phyloP scores from a whole-genome alignment of 176 grass and related monocot genomes.

The Musa schizocarpa region DNA sequence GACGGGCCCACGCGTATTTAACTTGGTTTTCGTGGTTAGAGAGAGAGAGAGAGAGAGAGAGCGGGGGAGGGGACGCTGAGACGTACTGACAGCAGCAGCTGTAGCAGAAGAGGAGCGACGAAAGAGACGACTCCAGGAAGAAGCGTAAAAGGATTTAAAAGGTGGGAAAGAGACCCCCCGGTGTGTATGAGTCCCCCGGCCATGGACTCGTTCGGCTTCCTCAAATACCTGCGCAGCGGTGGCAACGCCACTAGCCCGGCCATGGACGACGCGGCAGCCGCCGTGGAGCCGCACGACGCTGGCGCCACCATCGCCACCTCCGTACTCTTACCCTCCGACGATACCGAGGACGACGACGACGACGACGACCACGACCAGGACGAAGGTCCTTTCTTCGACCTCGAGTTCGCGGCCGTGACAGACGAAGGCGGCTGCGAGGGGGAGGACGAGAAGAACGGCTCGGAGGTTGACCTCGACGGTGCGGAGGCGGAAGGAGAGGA shows the following conservation, averaged over 20 bases:
- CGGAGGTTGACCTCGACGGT: slow-evolving; percentile 41
- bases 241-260: slow-evolving; percentile 12
- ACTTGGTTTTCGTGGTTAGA: not conserved
- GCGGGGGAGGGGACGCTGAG: too few species aligned
- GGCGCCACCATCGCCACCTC: slow-evolving; percentile 16
- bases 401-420: slow-evolving; percentile 75
- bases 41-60: not conserved
- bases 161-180: not conserved
- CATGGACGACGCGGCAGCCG: slow-evolving; percentile 24
- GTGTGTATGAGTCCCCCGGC: slow-evolving; percentile 8
- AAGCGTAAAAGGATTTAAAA: not conserved
- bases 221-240: slow-evolving; percentile 68
- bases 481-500: slow-evolving; percentile 22
- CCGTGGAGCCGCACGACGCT: not conserved
- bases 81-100: too few species aligned
- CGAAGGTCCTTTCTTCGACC: slow-evolving; percentile 90
- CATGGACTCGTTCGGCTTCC: slow-evolving; percentile 86
- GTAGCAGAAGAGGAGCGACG: slow-evolving; percentile 7
- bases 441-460: slow-evolving; percentile 31
- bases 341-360: slow-evolving; percentile 8
- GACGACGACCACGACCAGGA: slow-evolving; percentile 37
- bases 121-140: not conserved
- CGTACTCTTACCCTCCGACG: slow-evolving; percentile 5
- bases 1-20: not conserved
- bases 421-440: slow-evolving; percentile 25